Conservation (phyloP, 352 stramenopile genomes). For the Phytophthora aleatoria region DNA sequence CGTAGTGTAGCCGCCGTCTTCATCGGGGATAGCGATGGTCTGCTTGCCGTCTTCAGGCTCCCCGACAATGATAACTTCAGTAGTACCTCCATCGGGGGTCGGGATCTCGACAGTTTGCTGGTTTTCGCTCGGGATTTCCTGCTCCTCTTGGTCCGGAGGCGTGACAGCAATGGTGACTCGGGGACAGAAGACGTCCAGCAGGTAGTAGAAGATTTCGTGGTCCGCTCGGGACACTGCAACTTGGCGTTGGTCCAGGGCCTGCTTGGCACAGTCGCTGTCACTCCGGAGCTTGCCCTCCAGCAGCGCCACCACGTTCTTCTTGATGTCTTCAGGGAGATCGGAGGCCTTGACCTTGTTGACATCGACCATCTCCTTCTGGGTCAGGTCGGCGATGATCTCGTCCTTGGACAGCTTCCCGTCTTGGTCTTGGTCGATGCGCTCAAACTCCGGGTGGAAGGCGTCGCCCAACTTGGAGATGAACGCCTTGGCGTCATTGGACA, state of each 20-base stretch:
- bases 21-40: constrained; percentile 22
- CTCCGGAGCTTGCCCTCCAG: constrained; percentile 25
- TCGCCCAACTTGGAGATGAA: constrained; percentile 45
- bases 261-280: constrained; percentile 20
- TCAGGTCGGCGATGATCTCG: constrained; percentile 23
- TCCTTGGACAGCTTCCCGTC: constrained; percentile 26
- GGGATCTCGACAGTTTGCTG: constrained; percentile 26
- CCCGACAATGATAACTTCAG: constrained; percentile 23
- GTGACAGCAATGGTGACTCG: constrained; percentile 22
- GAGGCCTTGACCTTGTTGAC: constrained; percentile 18
- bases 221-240: constrained; percentile 5
- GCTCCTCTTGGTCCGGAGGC: constrained; percentile 12
- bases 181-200: constrained; percentile 30
- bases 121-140: not conserved
- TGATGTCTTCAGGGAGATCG: constrained; percentile 22
- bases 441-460: constrained; percentile 45
- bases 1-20: constrained; percentile 18
- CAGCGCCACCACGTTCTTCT: constrained; percentile 20
- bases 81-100: constrained; percentile 14
- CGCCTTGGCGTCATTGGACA: constrained; percentile 22
- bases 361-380: constrained; percentile 21
- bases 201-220: constrained; percentile 29
- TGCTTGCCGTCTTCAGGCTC: constrained; percentile 18
- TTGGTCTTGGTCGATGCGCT: constrained; percentile 39
- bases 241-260: constrained; percentile 15